These are phyloP conservation scores for Haematococcus lacustris DNA, from an alignment of 139 green algal genomes.

Conservation along the genomic window DNA sequence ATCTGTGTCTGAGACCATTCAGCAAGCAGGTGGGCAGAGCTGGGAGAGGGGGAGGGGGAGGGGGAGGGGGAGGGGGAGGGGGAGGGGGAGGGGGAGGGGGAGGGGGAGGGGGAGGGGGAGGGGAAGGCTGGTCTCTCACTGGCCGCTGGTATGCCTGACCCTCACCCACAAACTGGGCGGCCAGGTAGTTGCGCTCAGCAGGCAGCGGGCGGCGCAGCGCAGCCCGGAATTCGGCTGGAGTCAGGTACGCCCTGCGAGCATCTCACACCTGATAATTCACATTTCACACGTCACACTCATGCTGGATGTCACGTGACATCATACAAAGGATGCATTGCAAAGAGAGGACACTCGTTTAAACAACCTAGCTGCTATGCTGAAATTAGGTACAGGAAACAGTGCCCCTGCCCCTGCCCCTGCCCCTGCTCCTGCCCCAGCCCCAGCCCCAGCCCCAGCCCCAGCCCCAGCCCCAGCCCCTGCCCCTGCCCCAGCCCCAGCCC, in stretches of 20 bases:
- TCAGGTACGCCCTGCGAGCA: background rate
- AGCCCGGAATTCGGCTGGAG: background rate
- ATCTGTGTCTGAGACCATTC: no score
- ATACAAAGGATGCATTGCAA: background rate
- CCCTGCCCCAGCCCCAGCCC: background rate
- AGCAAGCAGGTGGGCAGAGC: no score
- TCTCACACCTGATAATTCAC: background rate
- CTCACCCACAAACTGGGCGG: background rate
- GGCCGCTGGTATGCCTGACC: no score
- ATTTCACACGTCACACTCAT: background rate
- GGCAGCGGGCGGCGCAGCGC: conserved; percentile 1
- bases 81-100: no score
- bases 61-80: no score
- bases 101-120: no score
- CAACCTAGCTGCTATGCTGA: no score
- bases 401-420: background rate
- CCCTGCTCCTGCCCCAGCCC: background rate
- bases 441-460: background rate
- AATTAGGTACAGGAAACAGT: background rate
- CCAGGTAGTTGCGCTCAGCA: conserved; percentile 1
- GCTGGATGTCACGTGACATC: background rate
- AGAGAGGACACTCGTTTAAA: background rate
- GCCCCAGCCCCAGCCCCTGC: background rate
- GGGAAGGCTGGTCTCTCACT: no score
- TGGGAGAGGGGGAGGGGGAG: no score